These are phyloP conservation scores for Hypoxylon sp. DNA, from an alignment of 2,329 filamentous ascomycete genomes.

Conservation along the genomic window DNA sequence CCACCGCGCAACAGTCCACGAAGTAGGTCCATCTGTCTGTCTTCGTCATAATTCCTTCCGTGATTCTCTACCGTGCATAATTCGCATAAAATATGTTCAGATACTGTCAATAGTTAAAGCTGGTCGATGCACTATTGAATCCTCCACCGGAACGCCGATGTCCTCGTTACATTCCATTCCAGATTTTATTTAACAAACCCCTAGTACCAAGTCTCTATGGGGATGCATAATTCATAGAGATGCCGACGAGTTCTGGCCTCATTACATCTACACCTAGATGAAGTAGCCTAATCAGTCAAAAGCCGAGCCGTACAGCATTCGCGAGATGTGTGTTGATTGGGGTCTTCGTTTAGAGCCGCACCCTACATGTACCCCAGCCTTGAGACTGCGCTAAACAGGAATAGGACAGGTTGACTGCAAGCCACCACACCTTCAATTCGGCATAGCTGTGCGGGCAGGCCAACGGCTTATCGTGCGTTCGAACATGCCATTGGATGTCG, in stretches of 20 bases:
- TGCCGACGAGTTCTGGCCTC: slow-evolving; percentile 15
- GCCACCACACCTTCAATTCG: slow-evolving; percentile 35
- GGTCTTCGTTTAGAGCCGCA: slow-evolving; percentile 36
- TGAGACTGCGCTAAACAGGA: slow-evolving; percentile 25
- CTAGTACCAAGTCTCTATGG: slow-evolving; percentile 11
- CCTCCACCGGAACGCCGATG: slow-evolving; percentile 21
- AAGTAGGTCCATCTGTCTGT: slow-evolving; percentile 8
- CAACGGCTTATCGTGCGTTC: slow-evolving; percentile 25
- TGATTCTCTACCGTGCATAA: slow-evolving; percentile 15
- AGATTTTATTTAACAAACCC: slow-evolving; percentile 1
- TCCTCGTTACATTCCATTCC: slow-evolving; percentile 22
- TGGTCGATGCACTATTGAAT: slow-evolving; percentile 15
- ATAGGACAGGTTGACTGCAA: slow-evolving; percentile 32
- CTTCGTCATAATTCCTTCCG: slow-evolving; percentile 7
- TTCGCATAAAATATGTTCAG: slow-evolving; percentile 10
- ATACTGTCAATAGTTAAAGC: slow-evolving; percentile 9
- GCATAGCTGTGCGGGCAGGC: slow-evolving; percentile 19
- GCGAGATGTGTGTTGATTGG: slow-evolving; percentile 12
- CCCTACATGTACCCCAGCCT: slow-evolving; percentile 32
- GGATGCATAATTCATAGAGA: slow-evolving; percentile 9
- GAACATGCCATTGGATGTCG: slow-evolving; percentile 14
- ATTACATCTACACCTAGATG: slow-evolving; percentile 26
- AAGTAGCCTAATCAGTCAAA: slow-evolving; percentile 18
- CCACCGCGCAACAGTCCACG: slow-evolving; percentile 17
- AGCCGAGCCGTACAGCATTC: slow-evolving; percentile 23